Percentiles rank a stretch among this genome's conserved stretches.
These are phyloP conservation scores for Vigna nakashimae DNA, from an alignment of 306 rosid species.

Conservation along the genomic window DNA sequence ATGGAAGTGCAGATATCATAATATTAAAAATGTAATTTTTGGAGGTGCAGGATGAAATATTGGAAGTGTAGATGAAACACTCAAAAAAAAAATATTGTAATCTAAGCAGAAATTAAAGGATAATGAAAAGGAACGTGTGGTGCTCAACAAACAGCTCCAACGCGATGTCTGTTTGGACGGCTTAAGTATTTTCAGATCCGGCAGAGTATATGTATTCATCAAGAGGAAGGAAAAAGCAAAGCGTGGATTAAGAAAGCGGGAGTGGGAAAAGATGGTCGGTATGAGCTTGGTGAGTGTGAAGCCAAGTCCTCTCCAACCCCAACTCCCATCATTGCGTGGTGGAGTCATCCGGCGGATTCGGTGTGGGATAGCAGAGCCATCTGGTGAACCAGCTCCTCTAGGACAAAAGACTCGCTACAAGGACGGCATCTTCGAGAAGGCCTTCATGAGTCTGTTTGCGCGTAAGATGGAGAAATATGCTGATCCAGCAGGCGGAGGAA, in stretches of 20 bases:
- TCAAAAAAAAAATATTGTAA: too few relatives aligned
- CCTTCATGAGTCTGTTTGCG: conserved; percentile 79
- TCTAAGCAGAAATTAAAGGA: background rate
- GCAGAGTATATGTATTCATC: too few relatives aligned
- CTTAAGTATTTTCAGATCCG: too few relatives aligned
- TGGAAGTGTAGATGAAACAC: too few relatives aligned
- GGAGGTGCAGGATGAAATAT: too few relatives aligned
- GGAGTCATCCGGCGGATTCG: conserved; percentile 45
- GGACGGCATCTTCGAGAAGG: conserved; percentile 78
- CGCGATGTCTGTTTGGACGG: background rate
- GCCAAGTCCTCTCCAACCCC: conserved; percentile 29
- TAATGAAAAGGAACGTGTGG: conserved; percentile 27
- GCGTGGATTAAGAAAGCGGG: too few relatives aligned
- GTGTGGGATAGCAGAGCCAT: conserved; percentile 82
- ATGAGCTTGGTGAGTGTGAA: conserved; percentile 50
- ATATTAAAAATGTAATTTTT: too few relatives aligned
- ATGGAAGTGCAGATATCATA: too few relatives aligned
- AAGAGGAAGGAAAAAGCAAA: too few relatives aligned
- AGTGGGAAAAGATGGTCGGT: conserved; percentile 47
- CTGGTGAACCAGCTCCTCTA: conserved; percentile 84
- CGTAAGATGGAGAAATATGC: conserved; percentile 80
- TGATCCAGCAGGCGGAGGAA: conserved; percentile 3
- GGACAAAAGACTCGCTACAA: conserved; percentile 82
- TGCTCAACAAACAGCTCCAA: background rate
- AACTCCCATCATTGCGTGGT: background rate